phyloP scores from a whole-genome alignment of 2,329 filamentous ascomycete genomes.

The Aspergillus novoparasiticus region DNA sequence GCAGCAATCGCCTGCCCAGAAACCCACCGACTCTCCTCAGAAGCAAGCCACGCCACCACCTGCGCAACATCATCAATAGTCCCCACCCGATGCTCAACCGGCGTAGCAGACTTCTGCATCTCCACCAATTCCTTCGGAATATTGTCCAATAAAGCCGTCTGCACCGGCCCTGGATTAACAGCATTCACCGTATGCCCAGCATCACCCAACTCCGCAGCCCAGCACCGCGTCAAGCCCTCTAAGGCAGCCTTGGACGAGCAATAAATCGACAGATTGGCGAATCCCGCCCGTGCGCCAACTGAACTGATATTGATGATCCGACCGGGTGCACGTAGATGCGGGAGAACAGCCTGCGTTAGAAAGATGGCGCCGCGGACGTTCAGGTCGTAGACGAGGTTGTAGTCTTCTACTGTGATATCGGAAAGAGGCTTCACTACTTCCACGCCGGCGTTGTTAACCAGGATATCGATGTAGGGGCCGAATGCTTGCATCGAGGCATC shows the following conservation, averaged over 20 bases:
- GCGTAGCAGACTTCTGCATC: constrained; percentile 46
- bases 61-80: constrained; percentile 2
- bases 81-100: constrained; percentile 5
- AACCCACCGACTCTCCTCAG: constrained; percentile 7
- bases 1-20: constrained; percentile 3
- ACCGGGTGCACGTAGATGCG: constrained; percentile 3
- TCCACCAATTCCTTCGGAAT: constrained; percentile 49
- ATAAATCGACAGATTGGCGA: constrained; percentile 54
- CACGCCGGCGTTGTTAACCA: constrained; percentile 11
- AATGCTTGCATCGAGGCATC: neutral
- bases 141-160: constrained; percentile 60
- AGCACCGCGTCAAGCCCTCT: constrained; percentile 61
- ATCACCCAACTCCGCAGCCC: constrained; percentile 60
- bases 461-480: constrained; percentile 3
- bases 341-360: constrained; percentile 9
- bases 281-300: constrained; percentile 49
- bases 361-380: constrained; percentile 12
- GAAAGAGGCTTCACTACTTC: neutral
- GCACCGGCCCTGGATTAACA: constrained; percentile 61
- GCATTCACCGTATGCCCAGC: constrained; percentile 63
- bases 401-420: neutral
- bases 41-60: constrained; percentile 8
- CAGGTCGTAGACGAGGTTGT: constrained; percentile 7
- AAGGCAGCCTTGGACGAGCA: constrained; percentile 61
- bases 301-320: constrained; percentile 11